Evolutionary conservation across 345 rosid genomes (phyloP), one percentile per base, ranked within the genome.

Genomic region (Eucalyptus albens): DNA sequence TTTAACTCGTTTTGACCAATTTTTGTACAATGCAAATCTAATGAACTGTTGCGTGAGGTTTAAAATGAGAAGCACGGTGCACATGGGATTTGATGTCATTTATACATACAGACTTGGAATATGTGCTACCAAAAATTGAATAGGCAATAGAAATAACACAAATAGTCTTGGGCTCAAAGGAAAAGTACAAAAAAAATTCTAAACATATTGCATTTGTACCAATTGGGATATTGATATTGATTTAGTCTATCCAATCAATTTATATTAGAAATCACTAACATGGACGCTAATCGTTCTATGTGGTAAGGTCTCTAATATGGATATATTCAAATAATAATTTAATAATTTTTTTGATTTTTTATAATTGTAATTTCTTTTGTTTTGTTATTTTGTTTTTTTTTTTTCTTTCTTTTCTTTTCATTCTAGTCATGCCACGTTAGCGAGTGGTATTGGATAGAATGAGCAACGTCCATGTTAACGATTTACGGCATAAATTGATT

Each of bases 361-460:
- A n/a, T n/a, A n/a, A n/a, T n/a, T n/a, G n/a, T n/a, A n/a, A n/a
- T n/a, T n/a, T n/a, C n/a, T n/a, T n/a, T n/a, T n/a, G n/a, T n/a
- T n/a, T n/a, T n/a, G n/a, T n/a, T n/a, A n/a, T n/a, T n/a, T n/a
- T n/a, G n/a, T n/a, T n/a, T n/a, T n/a, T n/a, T n/a, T n/a, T 22
- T 21, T 55, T 53, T 8, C 1, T 19, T 50, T 51, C 10, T 11
- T 56, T 22, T 56, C 3, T 24, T 11, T 56, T 56, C 29, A 22
- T 24, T 56, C 0, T 2, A 1, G 1, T 9, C 2, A 0, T 24
- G 13, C 6, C 29, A 56, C 6, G 1, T 9, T 1, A 53, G 5
- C 2, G 0, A 8, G 26, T 53, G 11, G 11, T 53, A 53, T 5
- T 53, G 21, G 2, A 11, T 56, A 24, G 12, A 29, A 22, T 1